Base-by-base conservation (phyloP, 495 filamentous ascomycete genomes). In the Viridothelium virens region DNA sequence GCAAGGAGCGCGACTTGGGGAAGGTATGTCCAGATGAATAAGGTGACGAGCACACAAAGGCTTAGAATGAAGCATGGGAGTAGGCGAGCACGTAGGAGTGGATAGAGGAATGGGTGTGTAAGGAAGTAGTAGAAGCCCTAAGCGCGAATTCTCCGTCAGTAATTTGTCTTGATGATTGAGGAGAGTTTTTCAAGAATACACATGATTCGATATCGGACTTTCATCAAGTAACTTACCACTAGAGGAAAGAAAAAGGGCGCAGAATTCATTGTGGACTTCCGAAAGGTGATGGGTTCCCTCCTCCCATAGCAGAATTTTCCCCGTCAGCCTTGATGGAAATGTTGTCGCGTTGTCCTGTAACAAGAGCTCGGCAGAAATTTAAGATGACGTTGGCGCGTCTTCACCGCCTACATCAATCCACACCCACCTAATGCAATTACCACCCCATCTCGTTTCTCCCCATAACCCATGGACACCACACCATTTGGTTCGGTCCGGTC, bases 1-100 rank as follows among this genome's bases (percentile, higher is more conserved):
- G 84, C 78, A 36, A 89, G 78, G 70, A 89, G 85, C 31, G 84
- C 85, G 25, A 88, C 86, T 68, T 87, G 81, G 0, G 84, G 84
- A 0, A 78, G 64, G 69, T 85, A 86, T 36, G 82, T 75, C 73
- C 84, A 87, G 67, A 87, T 69, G 77, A 87, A 87, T 33, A 88
- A 81, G 62, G 84, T 78, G 16, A 80, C 78, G 65, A 87, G 84
- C 48, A 88, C 81, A 72, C 86, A 85, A 48, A 77, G 71, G 1
- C 84, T 86, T 2, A 89, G 75, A 12, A 89, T 77, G 44, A 85
- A 71, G 48, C 82, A 78, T 11, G 86, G 85, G 1, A 88, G 69
- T 0, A 89, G 76, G 12, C 86, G 85, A 16, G 81, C 78, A 63
- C 81, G 80, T 38, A 87, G 80, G 2, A 88, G 75, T 38, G 86